A percentile compares a stretch with the other conserved stretches of the same genome.
phyloP scores from a whole-genome alignment of 208 protist species.

The Leishmania tarentolae region DNA sequence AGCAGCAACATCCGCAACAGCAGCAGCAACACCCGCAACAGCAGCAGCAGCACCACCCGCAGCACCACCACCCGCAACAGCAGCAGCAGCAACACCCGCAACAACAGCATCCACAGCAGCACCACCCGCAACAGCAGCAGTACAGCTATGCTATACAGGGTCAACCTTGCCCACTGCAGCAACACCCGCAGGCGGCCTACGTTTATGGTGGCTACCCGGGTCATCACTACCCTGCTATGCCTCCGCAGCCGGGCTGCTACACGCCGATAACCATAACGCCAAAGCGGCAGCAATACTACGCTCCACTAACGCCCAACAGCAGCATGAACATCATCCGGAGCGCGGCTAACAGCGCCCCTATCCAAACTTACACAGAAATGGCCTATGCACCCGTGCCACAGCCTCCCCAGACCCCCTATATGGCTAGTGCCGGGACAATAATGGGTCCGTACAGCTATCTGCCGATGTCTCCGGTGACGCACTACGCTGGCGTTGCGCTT shows the following conservation, averaged over 20 bases:
- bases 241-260: slow-evolving; percentile 4
- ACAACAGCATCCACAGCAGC: slow-evolving; percentile 13
- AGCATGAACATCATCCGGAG: not conserved
- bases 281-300: slow-evolving; percentile 10
- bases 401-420: not conserved
- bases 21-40: slow-evolving; percentile 10
- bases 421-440: not conserved
- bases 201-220: not conserved
- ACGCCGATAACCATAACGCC: not conserved
- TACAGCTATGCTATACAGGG: not conserved
- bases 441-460: not conserved
- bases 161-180: not conserved
- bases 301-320: not conserved
- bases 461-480: not conserved
- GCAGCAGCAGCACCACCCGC: slow-evolving; percentile 18
- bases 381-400: not conserved
- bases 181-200: slow-evolving; percentile 5
- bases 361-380: not conserved
- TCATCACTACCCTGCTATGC: slow-evolving; percentile 2
- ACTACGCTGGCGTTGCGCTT: not conserved
- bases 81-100: slow-evolving; percentile 18
- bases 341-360: not conserved
- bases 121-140: slow-evolving; percentile 11
- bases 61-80: too few species aligned
- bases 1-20: slow-evolving; percentile 15